Evolutionary conservation across 805 yeast species (phyloP), one percentile per base, ranked within the genome.

Genomic region (Pichia californica): DNA sequence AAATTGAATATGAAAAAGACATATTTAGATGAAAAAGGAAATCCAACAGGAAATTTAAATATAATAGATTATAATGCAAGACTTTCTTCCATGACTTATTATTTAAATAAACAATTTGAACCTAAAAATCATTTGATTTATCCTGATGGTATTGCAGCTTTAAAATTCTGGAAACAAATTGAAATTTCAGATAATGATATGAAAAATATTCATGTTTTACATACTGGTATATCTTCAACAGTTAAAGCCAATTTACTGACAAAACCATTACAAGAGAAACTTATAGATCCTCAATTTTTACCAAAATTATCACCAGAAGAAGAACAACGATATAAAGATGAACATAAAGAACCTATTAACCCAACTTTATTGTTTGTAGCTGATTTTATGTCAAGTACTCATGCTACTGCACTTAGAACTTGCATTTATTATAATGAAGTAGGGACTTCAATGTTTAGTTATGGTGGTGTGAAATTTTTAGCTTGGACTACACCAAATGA

Each of bases 41-140:
- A 40, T 51, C 69, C 57, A 5, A 52, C 63, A 15, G 31, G 48
- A 0, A 55, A 57, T n/a, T 64, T 73, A 20, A 73, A 73, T 46
- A 70, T 84, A 0, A 55, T 83, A 6, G 89, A 83, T 49, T 65
- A 77, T 10, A 77, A 78, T 50, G 67, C 83, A 0, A 81, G 83
- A 2, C 68, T 73, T 27, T 79, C 84, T 5, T 63, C 79, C 2
- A 76, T 82, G 52, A 73, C 89, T 0, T 67, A 79, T 1, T 74
- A 79, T 48, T 54, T 89, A n/a, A 70, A 84, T 57, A 70, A 78
- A 42, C 67, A 66, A 26, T 62, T 83, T 13, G 62, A 72, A 31
- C 96, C 96, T 0, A 59, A 64, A 28, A 76, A 72, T 23, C 88
- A 88, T 54, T 52, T 83, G 0, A 49, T 87, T 4, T 63, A 86